phyloP scores from a whole-genome alignment of 345 rosid genomes.

The Gossypium thurberi region DNA sequence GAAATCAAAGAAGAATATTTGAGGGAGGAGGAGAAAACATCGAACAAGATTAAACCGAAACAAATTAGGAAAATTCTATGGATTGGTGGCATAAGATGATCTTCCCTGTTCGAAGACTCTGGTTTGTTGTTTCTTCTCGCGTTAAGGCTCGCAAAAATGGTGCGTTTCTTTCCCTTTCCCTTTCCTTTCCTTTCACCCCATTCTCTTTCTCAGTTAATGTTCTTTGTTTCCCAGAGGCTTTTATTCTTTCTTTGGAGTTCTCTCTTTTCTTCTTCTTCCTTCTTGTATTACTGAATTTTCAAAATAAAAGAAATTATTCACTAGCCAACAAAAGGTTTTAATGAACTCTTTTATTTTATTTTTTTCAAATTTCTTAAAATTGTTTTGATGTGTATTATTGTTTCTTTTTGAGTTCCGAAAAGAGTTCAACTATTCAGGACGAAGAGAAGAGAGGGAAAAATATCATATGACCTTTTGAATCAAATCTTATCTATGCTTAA shows the following conservation, averaged over 20 bases:
- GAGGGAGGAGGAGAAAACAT: slow-evolving; percentile 4
- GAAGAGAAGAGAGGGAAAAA: neutral
- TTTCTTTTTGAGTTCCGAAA: neutral
- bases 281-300: neutral
- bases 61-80: slow-evolving; percentile 21
- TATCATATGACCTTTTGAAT: neutral
- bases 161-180: slow-evolving; percentile 9
- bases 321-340: neutral
- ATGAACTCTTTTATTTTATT: neutral
- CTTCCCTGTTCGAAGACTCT: slow-evolving; percentile 44
- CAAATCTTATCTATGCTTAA: no score
- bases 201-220: neutral
- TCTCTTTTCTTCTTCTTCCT: neutral
- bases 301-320: no score
- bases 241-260: neutral
- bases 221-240: neutral
- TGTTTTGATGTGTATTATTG: neutral
- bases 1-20: slow-evolving; percentile 10
- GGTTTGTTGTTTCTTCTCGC: slow-evolving; percentile 48
- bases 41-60: slow-evolving; percentile 6
- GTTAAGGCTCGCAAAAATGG: slow-evolving; percentile 46
- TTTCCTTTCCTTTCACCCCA: neutral
- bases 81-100: slow-evolving; percentile 50
- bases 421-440: neutral
- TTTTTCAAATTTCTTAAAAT: neutral